Conservation (phyloP, 495 filamentous ascomycete species). For the Penicillium salamii region DNA sequence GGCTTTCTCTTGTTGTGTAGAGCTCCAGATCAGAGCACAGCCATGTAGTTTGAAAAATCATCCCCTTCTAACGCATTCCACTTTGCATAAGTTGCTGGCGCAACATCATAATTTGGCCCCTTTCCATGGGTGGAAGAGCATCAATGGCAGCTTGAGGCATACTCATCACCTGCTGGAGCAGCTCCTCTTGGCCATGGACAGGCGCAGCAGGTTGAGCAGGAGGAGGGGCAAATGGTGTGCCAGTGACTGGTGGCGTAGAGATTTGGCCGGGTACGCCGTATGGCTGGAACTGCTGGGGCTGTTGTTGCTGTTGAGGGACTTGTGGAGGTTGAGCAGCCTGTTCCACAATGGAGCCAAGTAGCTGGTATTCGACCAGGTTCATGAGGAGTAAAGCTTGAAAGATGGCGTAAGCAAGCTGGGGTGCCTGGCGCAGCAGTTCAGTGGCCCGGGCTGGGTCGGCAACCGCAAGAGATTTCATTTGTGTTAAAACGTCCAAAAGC, state of each 20-base stretch:
- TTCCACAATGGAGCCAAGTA: slow-evolving; percentile 57
- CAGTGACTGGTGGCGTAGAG: slow-evolving; percentile 57
- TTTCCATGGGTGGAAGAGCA: slow-evolving; percentile 65
- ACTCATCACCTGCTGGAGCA: slow-evolving; percentile 71
- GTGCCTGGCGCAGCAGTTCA: slow-evolving; percentile 82
- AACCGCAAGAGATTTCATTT: slow-evolving; percentile 87
- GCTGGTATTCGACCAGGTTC: slow-evolving; percentile 76
- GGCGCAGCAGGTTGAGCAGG: slow-evolving; percentile 40
- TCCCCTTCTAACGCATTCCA: slow-evolving; percentile 34
- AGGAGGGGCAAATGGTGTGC: slow-evolving; percentile 53
- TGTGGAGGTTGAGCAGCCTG: slow-evolving; percentile 42
- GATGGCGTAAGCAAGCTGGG: slow-evolving; percentile 91
- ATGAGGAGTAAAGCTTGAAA: slow-evolving; percentile 94
- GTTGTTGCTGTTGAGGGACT: slow-evolving; percentile 31
- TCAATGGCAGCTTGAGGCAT: slow-evolving; percentile 76
- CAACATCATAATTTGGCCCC: slow-evolving; percentile 73
- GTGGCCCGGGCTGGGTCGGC: slow-evolving; percentile 80
- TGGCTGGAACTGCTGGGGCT: slow-evolving; percentile 33
- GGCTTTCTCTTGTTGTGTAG: neutral
- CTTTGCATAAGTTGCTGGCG: slow-evolving; percentile 53
- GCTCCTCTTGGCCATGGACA: slow-evolving; percentile 57
- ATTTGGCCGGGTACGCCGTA: slow-evolving; percentile 41
- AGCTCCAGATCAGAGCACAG: neutral
- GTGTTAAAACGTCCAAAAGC: slow-evolving; percentile 87
- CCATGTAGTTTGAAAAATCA: too few species aligned